These are phyloP conservation scores for Phytophthora europaea DNA, from an alignment of 352 stramenopile genomes.

Conservation along the genomic window DNA sequence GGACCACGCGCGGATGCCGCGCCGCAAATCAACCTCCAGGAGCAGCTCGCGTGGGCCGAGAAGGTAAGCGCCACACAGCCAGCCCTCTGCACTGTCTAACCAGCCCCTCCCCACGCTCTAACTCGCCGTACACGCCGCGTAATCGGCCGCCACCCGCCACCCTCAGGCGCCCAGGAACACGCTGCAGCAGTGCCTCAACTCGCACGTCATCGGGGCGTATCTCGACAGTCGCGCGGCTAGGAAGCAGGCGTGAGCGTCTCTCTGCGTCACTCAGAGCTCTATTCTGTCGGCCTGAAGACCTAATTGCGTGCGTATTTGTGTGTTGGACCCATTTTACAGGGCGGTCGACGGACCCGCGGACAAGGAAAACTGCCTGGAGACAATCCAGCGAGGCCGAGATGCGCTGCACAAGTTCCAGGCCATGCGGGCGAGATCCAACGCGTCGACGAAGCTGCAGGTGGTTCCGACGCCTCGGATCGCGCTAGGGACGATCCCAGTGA, in stretches of 20 bases:
- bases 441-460: conserved; percentile 49
- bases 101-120: conserved; percentile 7
- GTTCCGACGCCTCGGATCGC: conserved; percentile 54
- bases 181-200: conserved; percentile 84
- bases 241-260: conserved; percentile 52
- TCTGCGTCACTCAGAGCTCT: neutral
- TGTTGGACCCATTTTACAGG: conserved; percentile 15
- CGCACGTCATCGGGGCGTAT: conserved; percentile 80
- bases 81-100: conserved; percentile 6
- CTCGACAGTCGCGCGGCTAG: conserved; percentile 60
- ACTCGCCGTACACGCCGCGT: neutral
- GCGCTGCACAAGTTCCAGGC: conserved; percentile 51
- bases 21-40: conserved; percentile 60
- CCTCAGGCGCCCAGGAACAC: conserved; percentile 48
- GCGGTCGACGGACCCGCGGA: conserved; percentile 18
- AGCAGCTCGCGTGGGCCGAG: conserved; percentile 74
- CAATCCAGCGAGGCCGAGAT: conserved; percentile 54
- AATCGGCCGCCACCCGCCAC: neutral
- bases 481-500: conserved; percentile 39
- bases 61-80: conserved; percentile 39
- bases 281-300: neutral
- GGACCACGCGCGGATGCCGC: conserved; percentile 7
- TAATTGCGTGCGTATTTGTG: conserved; percentile 6
- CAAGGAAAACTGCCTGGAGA: conserved; percentile 58
- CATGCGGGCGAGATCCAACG: conserved; percentile 36